phyloP scores from a whole-genome alignment of 345 rosid genomes.

The Camelina sativa region DNA sequence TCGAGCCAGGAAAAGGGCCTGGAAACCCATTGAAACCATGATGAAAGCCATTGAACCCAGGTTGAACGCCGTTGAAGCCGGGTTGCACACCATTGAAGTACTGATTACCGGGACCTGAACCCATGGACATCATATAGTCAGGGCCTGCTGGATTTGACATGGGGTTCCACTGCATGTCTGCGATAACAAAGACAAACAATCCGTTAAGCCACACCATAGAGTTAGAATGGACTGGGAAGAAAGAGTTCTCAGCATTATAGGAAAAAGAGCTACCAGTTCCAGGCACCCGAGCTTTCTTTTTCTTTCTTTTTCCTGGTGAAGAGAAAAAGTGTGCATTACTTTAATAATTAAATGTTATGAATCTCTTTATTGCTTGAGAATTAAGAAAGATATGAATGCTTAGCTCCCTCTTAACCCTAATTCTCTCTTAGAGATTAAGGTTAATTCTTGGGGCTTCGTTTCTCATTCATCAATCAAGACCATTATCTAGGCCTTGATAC shows the following conservation, averaged over 20 bases:
- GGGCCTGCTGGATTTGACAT: conserved; percentile 68
- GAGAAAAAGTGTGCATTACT: conserved; percentile 22
- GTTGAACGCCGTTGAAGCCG: conserved; percentile 42
- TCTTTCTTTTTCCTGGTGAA: conserved; percentile 74
- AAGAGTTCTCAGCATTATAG: conserved; percentile 7
- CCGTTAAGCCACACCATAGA: conserved; percentile 26
- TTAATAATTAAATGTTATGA: not conserved
- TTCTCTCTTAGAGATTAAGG: too few species aligned
- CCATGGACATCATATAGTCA: conserved; percentile 85
- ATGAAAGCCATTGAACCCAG: conserved; percentile 42
- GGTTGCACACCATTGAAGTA: conserved; percentile 58
- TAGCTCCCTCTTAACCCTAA: too few species aligned
- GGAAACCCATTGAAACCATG: conserved; percentile 43
- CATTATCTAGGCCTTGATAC: too few species aligned
- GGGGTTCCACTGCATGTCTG: conserved; percentile 78
- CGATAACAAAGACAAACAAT: conserved; percentile 33
- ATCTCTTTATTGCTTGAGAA: too few species aligned
- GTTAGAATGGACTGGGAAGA: conserved; percentile 1
- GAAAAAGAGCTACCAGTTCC: conserved; percentile 30
- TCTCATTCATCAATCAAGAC: too few species aligned
- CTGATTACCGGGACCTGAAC: conserved; percentile 68
- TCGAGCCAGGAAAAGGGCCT: conserved; percentile 39
- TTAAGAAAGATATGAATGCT: too few species aligned
- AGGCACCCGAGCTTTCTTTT: conserved; percentile 72
- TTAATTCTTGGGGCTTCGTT: too few species aligned